Evolutionary conservation across 371 early-diverging fungal species (phyloP).

Genomic region (Umbelopsis sp.): DNA sequence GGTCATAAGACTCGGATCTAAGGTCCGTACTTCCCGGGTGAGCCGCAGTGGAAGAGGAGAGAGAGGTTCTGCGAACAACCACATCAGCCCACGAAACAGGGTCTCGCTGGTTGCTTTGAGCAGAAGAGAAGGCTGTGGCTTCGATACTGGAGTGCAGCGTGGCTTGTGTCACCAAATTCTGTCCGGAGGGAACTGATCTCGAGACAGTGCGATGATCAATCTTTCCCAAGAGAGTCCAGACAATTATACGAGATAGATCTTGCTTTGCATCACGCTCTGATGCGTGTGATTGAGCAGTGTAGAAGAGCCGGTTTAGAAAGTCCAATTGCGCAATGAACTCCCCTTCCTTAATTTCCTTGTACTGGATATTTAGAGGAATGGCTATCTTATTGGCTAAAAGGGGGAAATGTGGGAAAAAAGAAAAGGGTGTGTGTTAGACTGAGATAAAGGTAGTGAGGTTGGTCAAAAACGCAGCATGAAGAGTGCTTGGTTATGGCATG

Average conservation of each 20-base stretch:
- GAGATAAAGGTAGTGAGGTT: background rate
- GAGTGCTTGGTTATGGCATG: background rate
- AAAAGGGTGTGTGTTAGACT: background rate
- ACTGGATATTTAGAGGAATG: slow-evolving; percentile 15
- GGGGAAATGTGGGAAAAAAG: background rate
- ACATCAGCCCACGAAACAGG: slow-evolving; percentile 16
- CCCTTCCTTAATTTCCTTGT: slow-evolving; percentile 15
- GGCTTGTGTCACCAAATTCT: background rate
- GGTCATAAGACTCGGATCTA: slow-evolving; percentile 8
- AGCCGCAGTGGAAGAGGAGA: slow-evolving; percentile 1
- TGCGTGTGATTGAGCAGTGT: background rate
- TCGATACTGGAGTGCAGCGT: background rate
- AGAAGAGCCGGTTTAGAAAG: slow-evolving; percentile 15
- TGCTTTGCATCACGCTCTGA: slow-evolving; percentile 21
- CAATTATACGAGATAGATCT: slow-evolving; percentile 18
- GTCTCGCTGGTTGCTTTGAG: background rate
- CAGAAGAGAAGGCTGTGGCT: background rate
- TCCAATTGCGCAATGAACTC: slow-evolving; percentile 15
- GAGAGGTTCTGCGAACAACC: slow-evolving; percentile 11
- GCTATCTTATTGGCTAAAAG: slow-evolving; percentile 18
- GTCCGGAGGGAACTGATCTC: background rate
- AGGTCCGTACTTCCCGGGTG: background rate
- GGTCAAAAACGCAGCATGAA: background rate
- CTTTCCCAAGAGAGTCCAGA: slow-evolving; percentile 16
- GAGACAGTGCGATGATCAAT: slow-evolving; percentile 9